These are phyloP conservation scores for Conidiobolus incongruus DNA, from an alignment of 371 early-diverging fungal genomes.

Conservation along the genomic window DNA sequence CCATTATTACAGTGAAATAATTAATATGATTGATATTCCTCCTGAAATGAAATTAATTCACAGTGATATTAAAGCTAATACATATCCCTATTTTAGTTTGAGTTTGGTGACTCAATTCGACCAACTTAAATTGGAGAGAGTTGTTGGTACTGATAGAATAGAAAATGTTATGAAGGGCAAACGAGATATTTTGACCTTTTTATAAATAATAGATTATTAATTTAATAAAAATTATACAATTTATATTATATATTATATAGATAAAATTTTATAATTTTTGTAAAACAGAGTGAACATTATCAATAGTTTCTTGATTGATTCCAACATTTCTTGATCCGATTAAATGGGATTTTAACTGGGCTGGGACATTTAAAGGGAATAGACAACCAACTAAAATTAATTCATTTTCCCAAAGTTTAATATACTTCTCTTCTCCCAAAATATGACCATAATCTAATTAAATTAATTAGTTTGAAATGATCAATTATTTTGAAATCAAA, in stretches of 20 bases:
- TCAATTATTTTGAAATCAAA: no score
- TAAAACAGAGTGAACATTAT: not conserved
- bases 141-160: slow-evolving; percentile 40
- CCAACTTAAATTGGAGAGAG: slow-evolving; percentile 58
- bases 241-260: no score
- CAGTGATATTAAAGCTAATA: slow-evolving; percentile 28
- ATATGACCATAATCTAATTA: not conserved
- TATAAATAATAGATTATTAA: no score
- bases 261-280: not conserved
- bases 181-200: not conserved
- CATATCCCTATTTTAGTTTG: no score
- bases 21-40: slow-evolving; percentile 31
- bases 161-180: not conserved
- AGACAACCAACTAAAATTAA: not conserved
- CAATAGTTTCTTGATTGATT: not conserved
- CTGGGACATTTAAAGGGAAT: not conserved
- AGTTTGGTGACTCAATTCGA: slow-evolving; percentile 73
- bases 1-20: slow-evolving; percentile 62
- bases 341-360: not conserved
- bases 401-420: not conserved
- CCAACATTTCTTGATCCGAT: not conserved
- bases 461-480: no score
- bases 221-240: no score
- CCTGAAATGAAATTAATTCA: slow-evolving; percentile 9
- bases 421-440: not conserved